Percentiles rank a stretch among this genome's conserved stretches.
Evolutionary conservation across 2,329 filamentous ascomycete species (phyloP).

Genomic region (Cercospora citrullina): DNA sequence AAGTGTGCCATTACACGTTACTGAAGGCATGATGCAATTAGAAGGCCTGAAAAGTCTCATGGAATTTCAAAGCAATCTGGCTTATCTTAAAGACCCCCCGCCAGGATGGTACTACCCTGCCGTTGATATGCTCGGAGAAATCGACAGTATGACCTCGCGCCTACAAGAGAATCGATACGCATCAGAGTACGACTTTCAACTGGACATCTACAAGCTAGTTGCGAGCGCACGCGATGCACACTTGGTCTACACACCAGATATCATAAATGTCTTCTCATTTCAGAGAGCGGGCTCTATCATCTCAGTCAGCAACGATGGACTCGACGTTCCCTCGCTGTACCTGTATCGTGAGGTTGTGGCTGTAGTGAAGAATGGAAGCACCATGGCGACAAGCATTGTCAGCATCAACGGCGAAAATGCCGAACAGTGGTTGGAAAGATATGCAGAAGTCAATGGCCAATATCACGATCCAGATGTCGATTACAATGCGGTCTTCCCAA

Average conservation of each 20-base stretch:
- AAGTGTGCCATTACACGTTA: not conserved
- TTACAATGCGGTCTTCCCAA: slow-evolving; percentile 44
- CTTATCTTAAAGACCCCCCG: slow-evolving; percentile 43
- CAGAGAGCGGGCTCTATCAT: slow-evolving; percentile 19
- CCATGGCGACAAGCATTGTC: slow-evolving; percentile 37
- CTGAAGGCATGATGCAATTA: not conserved
- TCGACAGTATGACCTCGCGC: slow-evolving; percentile 15
- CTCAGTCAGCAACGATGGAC: slow-evolving; percentile 41
- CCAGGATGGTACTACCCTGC: slow-evolving; percentile 38
- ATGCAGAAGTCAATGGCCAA: slow-evolving; percentile 33
- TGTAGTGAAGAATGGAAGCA: not conserved
- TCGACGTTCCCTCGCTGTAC: slow-evolving; percentile 41
- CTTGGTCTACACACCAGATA: slow-evolving; percentile 41
- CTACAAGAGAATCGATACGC: slow-evolving; percentile 36
- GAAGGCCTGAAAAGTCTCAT: slow-evolving; percentile 19
- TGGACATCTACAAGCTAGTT: slow-evolving; percentile 40
- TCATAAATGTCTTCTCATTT: slow-evolving; percentile 43
- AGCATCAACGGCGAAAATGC: slow-evolving; percentile 43
- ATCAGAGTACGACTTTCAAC: slow-evolving; percentile 46
- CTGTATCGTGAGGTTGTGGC: slow-evolving; percentile 28
- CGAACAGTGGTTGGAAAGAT: slow-evolving; percentile 36
- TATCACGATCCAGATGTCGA: slow-evolving; percentile 45
- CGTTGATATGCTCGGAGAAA: slow-evolving; percentile 27
- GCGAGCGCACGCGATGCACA: slow-evolving; percentile 44
- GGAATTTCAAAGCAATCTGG: slow-evolving; percentile 44